Evolutionary conservation across 1,284 basidiomycete genomes (phyloP), one percentile per base, ranked within the genome.

Genomic region (Trichosporon sp.): DNA sequence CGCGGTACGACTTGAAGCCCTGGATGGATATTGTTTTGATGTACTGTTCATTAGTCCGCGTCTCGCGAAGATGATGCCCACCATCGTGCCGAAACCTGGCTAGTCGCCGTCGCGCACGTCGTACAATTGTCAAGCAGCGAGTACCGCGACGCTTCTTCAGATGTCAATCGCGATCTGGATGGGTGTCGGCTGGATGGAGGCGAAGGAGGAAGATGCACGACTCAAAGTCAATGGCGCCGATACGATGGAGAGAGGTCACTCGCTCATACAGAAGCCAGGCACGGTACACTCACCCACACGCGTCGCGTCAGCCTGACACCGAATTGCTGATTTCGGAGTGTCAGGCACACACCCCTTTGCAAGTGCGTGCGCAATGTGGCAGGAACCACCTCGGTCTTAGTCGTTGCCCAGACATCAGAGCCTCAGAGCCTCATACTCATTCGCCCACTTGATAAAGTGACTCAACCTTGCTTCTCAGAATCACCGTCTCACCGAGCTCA

Each of bases 21-120:
- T 94, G 91, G 67, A 97, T 91, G 1, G 92, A 95, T 40, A 95
- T 83, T 8, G 91, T 94, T 80, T 95, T 93, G 82, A 94, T 94
- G 74, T 88, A 88, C 90, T 78, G 57, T 90, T n/a, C 54, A 21
- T 54, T 27, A 54, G 49, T 27, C 14, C 49, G 40, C 13, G 27
- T 29, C 49, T 25, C 49, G 49, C n/a, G 25, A 4, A 10, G 10
- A 13, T 7, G n/a, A 9, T 10, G 36, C 70, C 68, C 59, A 74
- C 70, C 70, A 73, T 71, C 23, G 33, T 59, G 33, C 23, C n/a
- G 31, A 52, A 29, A 16, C 21, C 25, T 16, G 23, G 44, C 49
- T 54, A 29, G 25, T 27, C 29, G 49, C 49, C 49, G 25, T 25
- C 23, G 29, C 49, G n/a, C 49, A n/a, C 49, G 27, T 54, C 49